Evolutionary conservation across 2,329 filamentous ascomycete species (phyloP), one percentile per base, ranked within the genome.

Genomic region (Scedosporium apiospermum): DNA sequence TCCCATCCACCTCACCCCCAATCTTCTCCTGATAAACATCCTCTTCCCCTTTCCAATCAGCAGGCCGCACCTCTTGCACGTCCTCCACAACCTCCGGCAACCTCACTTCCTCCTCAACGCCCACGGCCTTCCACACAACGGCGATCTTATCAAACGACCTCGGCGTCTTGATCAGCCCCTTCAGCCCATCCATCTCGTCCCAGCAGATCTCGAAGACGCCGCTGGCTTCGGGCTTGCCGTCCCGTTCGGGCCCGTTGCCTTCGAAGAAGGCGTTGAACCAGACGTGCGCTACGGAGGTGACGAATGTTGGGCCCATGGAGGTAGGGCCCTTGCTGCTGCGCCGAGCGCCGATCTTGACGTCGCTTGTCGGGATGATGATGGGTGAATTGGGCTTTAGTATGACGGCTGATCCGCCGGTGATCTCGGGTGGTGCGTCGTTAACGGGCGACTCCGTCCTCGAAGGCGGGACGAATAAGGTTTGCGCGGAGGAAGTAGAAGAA

Each of bases 191-290:
- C 85, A 99, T 90, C 62, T 80, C 78, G 46, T 85, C 82, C 83
- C 83, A 86, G 1, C 80, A 80, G 30, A 86, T 81, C 63, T 77
- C 74, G 59, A 86, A 86, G 3, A 85, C 77, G 10, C 83, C 93
- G 9, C 82, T 89, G 53, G 87, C 82, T 58, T 89, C 82, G 0
- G 90, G 80, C 16, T 79, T 76, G 26, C 89, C 90, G 30, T 77
- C 74, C 51, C 86, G 80, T 69, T 92, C 89, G 0, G 88, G 87
- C 0, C 89, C 89, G 21, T 84, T 78, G 55, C 93, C 92, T 75
- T 98, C 95, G 69, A 98, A 98, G 74, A 87, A 98, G 1, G 87
- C 80, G 70, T 99, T 99, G 79, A 97, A 96, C 95, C 95, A 99
- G 16, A 96, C 90, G 70, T 98, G 93, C 0, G 93, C 93, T 9